phyloP scores from a whole-genome alignment of 345 rosid species.

The Rubroshorea leprosula region DNA sequence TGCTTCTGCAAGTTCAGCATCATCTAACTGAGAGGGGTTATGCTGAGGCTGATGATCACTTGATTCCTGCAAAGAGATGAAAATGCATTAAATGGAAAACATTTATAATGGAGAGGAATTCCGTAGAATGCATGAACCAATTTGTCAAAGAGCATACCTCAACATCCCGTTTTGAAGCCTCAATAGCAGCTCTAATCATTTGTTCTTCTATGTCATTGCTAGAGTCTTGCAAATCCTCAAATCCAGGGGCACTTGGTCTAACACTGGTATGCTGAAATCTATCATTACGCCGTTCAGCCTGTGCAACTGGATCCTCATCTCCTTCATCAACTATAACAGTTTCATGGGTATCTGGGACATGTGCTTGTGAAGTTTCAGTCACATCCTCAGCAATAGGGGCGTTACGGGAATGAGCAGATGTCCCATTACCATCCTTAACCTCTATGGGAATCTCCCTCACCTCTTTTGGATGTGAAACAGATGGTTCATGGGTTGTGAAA shows the following conservation, averaged over 20 bases:
- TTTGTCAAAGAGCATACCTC: slow-evolving; percentile 31
- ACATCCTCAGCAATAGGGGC: slow-evolving; percentile 75
- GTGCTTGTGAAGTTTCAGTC: slow-evolving; percentile 48
- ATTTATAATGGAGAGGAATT: slow-evolving; percentile 5
- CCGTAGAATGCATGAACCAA: neutral
- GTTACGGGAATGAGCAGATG: slow-evolving; percentile 43
- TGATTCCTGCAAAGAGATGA: slow-evolving; percentile 31
- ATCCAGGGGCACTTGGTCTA: slow-evolving; percentile 39
- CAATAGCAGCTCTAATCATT: slow-evolving; percentile 96
- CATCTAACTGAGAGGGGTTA: slow-evolving; percentile 38
- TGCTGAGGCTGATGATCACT: slow-evolving; percentile 34
- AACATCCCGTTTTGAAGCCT: slow-evolving; percentile 83
- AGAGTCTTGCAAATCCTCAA: slow-evolving; percentile 45
- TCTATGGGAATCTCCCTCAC: slow-evolving; percentile 87
- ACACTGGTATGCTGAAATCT: slow-evolving; percentile 21
- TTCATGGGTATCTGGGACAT: slow-evolving; percentile 44
- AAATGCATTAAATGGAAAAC: slow-evolving; percentile 12
- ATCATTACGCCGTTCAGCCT: slow-evolving; percentile 19
- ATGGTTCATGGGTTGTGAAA: slow-evolving; percentile 35
- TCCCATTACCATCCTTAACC: slow-evolving; percentile 52
- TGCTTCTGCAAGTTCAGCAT: slow-evolving; percentile 61
- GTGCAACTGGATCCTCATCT: slow-evolving; percentile 41
- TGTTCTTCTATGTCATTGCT: slow-evolving; percentile 91
- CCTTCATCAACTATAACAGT: slow-evolving; percentile 55
- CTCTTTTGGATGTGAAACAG: slow-evolving; percentile 78